Percentiles rank a stretch among this genome's conserved stretches.
Evolutionary conservation across 192 early-diverging fungal genomes (phyloP).

Genomic region (Backusella psychrophila): DNA sequence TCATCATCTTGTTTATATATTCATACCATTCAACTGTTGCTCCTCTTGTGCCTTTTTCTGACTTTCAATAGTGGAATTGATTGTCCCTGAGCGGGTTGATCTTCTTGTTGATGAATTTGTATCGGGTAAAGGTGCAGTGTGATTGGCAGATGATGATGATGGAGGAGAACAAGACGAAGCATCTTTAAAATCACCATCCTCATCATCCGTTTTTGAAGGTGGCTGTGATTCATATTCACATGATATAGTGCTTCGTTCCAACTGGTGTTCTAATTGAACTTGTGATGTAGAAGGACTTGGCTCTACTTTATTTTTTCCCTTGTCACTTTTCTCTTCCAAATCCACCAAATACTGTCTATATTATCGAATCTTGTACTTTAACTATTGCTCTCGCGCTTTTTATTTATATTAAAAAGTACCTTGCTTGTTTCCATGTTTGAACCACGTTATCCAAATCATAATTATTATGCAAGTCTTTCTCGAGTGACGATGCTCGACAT

Average conservation of each 20-base stretch:
- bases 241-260: background rate
- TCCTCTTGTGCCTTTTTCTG: background rate
- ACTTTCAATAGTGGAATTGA: background rate
- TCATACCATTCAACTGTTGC: background rate
- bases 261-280: background rate
- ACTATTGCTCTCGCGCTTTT: background rate
- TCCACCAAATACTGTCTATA: background rate
- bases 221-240: background rate
- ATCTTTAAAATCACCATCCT: background rate
- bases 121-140: background rate
- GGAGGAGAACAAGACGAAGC: background rate
- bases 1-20: background rate
- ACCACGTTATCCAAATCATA: conserved; percentile 24
- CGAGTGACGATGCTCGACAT: conserved; percentile 46
- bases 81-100: background rate
- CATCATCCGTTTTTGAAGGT: background rate
- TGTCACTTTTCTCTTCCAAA: background rate
- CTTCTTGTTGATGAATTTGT: background rate
- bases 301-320: background rate
- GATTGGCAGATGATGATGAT: background rate
- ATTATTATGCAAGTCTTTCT: conserved; percentile 30
- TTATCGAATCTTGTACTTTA: too few relatives aligned
- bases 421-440: conserved; percentile 28
- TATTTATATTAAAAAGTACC: conserved; percentile 5
- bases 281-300: background rate